Conservation (phyloP, 2,329 filamentous ascomycete genomes). For the Akanthomyces uredinophilus region DNA sequence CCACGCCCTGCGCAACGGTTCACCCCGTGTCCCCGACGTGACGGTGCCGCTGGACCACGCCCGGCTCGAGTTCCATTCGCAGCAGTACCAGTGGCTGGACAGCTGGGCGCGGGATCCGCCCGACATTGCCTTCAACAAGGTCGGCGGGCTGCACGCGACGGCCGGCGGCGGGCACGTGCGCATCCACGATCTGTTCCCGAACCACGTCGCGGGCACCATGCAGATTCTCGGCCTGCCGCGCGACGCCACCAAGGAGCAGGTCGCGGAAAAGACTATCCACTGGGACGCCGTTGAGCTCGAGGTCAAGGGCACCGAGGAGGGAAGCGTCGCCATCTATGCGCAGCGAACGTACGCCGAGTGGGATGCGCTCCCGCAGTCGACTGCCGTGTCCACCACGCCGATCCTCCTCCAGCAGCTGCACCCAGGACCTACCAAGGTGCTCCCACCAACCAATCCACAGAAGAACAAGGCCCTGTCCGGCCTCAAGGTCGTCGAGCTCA, state of each 20-base stretch:
- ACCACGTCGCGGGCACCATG: too few species aligned
- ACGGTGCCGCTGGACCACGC: slow-evolving; percentile 42
- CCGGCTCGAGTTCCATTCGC: slow-evolving; percentile 47
- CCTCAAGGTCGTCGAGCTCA: slow-evolving; percentile 65
- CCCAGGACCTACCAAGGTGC: neutral
- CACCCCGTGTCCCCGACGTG: slow-evolving; percentile 32
- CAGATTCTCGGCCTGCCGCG: too few species aligned
- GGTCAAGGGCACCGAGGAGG: too few species aligned
- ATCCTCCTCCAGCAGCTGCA: too few species aligned
- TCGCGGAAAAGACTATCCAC: too few species aligned
- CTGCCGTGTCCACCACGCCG: too few species aligned
- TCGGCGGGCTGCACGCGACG: slow-evolving; percentile 48
- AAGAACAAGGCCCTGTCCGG: slow-evolving; percentile 42
- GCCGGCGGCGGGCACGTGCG: slow-evolving; percentile 49
- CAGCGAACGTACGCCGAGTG: too few species aligned
- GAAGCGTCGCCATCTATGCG: too few species aligned
- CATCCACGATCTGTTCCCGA: slow-evolving; percentile 23
- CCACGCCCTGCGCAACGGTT: slow-evolving; percentile 27
- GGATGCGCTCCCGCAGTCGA: too few species aligned
- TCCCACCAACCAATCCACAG: neutral
- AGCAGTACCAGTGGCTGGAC: slow-evolving; percentile 49
- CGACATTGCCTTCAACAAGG: slow-evolving; percentile 30
- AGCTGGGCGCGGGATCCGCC: slow-evolving; percentile 29
- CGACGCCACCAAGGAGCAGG: too few species aligned
- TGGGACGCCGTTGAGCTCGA: too few species aligned